Conservation (phyloP, 371 early-diverging fungal species). For the Saksenaea vasiformis region DNA sequence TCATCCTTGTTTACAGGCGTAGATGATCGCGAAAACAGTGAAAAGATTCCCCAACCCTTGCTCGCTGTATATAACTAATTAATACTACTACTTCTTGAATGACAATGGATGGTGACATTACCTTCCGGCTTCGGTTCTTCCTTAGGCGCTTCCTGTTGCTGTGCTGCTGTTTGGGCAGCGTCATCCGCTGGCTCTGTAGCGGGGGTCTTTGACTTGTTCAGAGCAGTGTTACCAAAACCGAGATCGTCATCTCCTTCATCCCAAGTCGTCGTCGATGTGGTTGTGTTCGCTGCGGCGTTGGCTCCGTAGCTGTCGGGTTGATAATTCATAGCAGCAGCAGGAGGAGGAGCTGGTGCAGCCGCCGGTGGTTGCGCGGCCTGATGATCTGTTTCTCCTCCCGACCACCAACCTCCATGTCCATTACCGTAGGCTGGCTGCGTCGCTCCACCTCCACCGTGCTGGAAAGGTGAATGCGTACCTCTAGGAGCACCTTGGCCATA, state of each 20-base stretch:
- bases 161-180: neutral
- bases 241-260: constrained; percentile 52
- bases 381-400: constrained; percentile 7
- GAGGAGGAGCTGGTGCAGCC: constrained; percentile 12
- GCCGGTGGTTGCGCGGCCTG: constrained; percentile 3
- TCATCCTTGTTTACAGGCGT: constrained; percentile 40
- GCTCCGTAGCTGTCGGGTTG: constrained; percentile 17
- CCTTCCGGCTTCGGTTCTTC: constrained; percentile 25
- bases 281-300: constrained; percentile 6
- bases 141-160: constrained; percentile 14
- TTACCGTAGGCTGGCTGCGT: constrained; percentile 1
- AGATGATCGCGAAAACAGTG: constrained; percentile 46
- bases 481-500: constrained; percentile 25
- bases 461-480: constrained; percentile 38
- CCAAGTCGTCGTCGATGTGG: constrained; percentile 3
- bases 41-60: constrained; percentile 55
- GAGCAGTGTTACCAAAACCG: constrained; percentile 56
- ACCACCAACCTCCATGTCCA: constrained; percentile 11
- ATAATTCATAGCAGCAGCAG: constrained; percentile 17
- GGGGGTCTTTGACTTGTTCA: constrained; percentile 23
- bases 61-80: constrained; percentile 11
- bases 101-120: constrained; percentile 4
- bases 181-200: constrained; percentile 9
- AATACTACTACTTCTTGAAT: constrained; percentile 11
- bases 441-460: neutral